Percentiles rank a stretch among this genome's conserved stretches.
Evolutionary conservation across 2,329 filamentous ascomycete genomes (phyloP).

Genomic region (Phyllosticta citrichinensis): DNA sequence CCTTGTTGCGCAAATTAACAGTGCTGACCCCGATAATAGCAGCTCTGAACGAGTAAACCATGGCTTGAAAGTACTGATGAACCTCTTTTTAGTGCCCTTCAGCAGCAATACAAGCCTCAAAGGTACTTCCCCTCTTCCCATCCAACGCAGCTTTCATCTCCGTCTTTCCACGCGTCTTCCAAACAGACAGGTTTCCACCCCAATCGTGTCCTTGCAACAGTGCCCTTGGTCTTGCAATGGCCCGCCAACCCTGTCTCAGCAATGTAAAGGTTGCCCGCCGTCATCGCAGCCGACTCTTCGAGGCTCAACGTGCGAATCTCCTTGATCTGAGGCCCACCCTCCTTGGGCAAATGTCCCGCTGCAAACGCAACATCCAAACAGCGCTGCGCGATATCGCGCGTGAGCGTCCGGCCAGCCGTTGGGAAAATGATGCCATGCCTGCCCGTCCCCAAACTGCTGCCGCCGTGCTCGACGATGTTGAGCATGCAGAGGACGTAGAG

Average conservation of each 20-base stretch:
- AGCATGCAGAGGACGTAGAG: slow-evolving; percentile 13
- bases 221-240: slow-evolving; percentile 14
- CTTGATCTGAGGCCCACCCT: slow-evolving; percentile 13
- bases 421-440: slow-evolving; percentile 14
- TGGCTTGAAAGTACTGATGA: too few relatives aligned
- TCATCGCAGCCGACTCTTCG: slow-evolving; percentile 15
- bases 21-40: too few relatives aligned
- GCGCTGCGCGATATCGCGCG: slow-evolving; percentile 13
- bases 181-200: slow-evolving; percentile 13
- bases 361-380: slow-evolving; percentile 15
- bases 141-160: slow-evolving; percentile 14
- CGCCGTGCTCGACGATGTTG: slow-evolving; percentile 14
- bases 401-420: slow-evolving; percentile 11
- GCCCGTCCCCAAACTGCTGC: slow-evolving; percentile 13
- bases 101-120: slow-evolving; percentile 13
- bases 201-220: slow-evolving; percentile 11
- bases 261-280: slow-evolving; percentile 11
- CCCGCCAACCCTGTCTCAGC: slow-evolving; percentile 14
- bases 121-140: slow-evolving; percentile 9
- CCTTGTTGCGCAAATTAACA: too few relatives aligned
- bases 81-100: not conserved
- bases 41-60: too few relatives aligned
- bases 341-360: slow-evolving; percentile 12
- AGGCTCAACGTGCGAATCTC: slow-evolving; percentile 12
- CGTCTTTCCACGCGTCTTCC: slow-evolving; percentile 13